Conservation (phyloP, 371 early-diverging fungal genomes). For the Synchytrium microbalum region DNA sequence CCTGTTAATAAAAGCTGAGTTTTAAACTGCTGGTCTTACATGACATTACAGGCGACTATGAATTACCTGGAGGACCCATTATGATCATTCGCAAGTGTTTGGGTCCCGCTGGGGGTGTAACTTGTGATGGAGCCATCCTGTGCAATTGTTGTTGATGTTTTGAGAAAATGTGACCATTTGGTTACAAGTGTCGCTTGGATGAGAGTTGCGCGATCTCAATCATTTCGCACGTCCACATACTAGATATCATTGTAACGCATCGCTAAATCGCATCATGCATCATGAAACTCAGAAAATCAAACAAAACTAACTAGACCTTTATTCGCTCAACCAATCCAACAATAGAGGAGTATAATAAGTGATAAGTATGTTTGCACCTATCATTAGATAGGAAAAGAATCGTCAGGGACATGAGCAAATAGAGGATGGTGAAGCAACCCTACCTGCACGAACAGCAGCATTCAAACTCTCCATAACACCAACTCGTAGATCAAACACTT, state of each 20-base stretch:
- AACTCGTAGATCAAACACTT: slow-evolving; percentile 75
- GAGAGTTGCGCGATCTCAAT: too few relatives aligned
- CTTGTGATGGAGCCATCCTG: background rate
- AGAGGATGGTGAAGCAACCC: background rate
- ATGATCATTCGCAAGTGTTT: slow-evolving; percentile 62
- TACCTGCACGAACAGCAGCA: slow-evolving; percentile 79
- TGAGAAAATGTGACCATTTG: too few relatives aligned
- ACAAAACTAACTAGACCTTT: background rate
- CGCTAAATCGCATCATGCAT: too few relatives aligned
- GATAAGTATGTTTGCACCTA: slow-evolving; percentile 74
- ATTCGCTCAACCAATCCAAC: slow-evolving; percentile 40
- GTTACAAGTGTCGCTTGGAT: too few relatives aligned
- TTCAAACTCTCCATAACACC: slow-evolving; percentile 82
- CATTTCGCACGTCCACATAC: too few relatives aligned
- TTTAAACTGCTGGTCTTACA: background rate
- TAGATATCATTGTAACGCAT: too few relatives aligned
- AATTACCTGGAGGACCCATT: slow-evolving; percentile 94
- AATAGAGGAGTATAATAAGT: slow-evolving; percentile 92
- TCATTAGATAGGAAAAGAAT: background rate
- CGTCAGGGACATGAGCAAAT: background rate
- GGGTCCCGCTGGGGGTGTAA: background rate
- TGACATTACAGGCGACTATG: background rate
- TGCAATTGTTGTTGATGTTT: background rate
- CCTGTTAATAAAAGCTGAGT: slow-evolving; percentile 17
- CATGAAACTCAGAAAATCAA: background rate